A percentile compares a stretch with the other conserved stretches of the same genome.
These are phyloP conservation scores for Ustilago xerochloae DNA, from an alignment of 1,284 basidiomycete genomes.

Conservation along the genomic window DNA sequence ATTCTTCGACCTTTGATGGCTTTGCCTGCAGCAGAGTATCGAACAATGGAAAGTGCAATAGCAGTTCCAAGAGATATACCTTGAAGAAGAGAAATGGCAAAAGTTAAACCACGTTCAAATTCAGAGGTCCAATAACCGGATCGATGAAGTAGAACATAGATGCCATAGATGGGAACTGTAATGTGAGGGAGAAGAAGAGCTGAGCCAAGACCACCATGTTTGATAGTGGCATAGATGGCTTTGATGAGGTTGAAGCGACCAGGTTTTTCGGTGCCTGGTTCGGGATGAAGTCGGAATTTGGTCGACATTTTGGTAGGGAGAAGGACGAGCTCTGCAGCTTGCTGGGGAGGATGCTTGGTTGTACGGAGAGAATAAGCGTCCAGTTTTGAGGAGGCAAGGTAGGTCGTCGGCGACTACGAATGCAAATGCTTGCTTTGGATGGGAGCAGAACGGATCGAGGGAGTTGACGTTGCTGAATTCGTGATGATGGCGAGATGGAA, in stretches of 20 bases:
- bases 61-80: slow-evolving; percentile 27
- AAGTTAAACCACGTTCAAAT: slow-evolving; percentile 18
- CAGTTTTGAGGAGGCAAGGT: neutral
- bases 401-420: neutral
- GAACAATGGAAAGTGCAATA: slow-evolving; percentile 33
- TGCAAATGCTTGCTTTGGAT: neutral
- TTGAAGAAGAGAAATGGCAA: slow-evolving; percentile 30
- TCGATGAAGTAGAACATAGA: slow-evolving; percentile 29
- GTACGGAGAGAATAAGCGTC: neutral
- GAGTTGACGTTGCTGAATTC: neutral
- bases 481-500: neutral
- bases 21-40: slow-evolving; percentile 35
- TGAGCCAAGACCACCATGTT: slow-evolving; percentile 16
- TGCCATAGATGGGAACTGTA: slow-evolving; percentile 34
- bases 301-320: slow-evolving; percentile 22
- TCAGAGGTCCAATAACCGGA: slow-evolving; percentile 22
- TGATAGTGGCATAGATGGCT: slow-evolving; percentile 36
- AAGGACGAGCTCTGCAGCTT: too few relatives aligned
- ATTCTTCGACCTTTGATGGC: slow-evolving; percentile 46
- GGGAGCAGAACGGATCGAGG: too few relatives aligned
- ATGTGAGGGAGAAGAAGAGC: slow-evolving; percentile 27
- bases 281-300: slow-evolving; percentile 41
- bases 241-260: slow-evolving; percentile 15
- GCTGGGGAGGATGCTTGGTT: neutral
- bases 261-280: slow-evolving; percentile 23